Percentiles rank a stretch among this genome's conserved stretches.
phyloP scores from a whole-genome alignment of 179 eudicot genomes.

The Spinacia oleracea region DNA sequence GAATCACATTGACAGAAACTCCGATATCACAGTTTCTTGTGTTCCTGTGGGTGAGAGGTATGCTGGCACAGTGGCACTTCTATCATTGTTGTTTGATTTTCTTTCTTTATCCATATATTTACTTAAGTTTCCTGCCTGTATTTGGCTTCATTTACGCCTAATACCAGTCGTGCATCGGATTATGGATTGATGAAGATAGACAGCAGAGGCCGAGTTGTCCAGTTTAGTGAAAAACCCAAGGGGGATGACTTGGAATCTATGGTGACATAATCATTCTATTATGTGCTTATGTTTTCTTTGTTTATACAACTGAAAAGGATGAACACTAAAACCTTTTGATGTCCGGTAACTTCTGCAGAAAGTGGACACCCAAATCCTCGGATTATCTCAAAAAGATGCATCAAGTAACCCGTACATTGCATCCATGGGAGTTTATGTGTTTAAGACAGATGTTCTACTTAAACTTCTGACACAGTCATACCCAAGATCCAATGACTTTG shows the following conservation, averaged over 20 bases:
- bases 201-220: constrained; percentile 58
- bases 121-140: background rate
- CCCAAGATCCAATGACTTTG: constrained; percentile 50
- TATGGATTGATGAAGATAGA: constrained; percentile 85
- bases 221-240: constrained; percentile 77
- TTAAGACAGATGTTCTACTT: constrained; percentile 72
- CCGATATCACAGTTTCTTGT: constrained; percentile 86
- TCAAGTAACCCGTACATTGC: constrained; percentile 72
- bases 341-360: constrained; percentile 46
- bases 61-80: constrained; percentile 13
- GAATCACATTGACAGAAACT: constrained; percentile 88
- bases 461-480: constrained; percentile 49
- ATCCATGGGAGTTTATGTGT: constrained; percentile 96
- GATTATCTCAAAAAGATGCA: constrained; percentile 67
- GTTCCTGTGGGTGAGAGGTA: constrained; percentile 80
- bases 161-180: constrained; percentile 78
- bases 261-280: constrained; percentile 39
- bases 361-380: constrained; percentile 84
- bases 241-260: constrained; percentile 69
- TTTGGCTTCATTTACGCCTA: background rate
- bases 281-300: background rate
- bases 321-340: constrained; percentile 3
- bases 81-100: background rate
- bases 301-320: background rate
- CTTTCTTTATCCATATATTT: background rate